These are phyloP conservation scores for Penicillium subrubescens DNA, from an alignment of 495 filamentous ascomycete species.

Conservation along the genomic window DNA sequence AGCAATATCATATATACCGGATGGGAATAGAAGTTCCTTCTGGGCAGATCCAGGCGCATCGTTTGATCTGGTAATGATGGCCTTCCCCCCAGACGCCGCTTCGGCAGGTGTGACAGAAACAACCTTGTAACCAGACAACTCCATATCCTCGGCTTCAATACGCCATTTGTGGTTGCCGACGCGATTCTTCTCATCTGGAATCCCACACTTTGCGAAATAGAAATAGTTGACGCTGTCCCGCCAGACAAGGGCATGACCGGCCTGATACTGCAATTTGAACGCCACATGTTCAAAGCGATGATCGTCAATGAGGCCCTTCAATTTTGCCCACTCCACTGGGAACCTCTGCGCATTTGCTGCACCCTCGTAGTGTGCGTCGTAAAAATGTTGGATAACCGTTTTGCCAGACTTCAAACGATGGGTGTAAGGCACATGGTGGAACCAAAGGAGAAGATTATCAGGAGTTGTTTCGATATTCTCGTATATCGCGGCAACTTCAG, in stretches of 20 bases:
- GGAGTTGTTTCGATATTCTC: slow-evolving; percentile 64
- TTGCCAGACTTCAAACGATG: slow-evolving; percentile 61
- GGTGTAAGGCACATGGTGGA: slow-evolving; percentile 71
- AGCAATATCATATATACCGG: slow-evolving; percentile 59
- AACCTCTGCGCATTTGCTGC: slow-evolving; percentile 59
- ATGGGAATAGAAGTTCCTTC: slow-evolving; percentile 32
- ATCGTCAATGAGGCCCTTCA: slow-evolving; percentile 56
- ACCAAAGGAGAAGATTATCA: slow-evolving; percentile 69
- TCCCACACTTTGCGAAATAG: slow-evolving; percentile 56
- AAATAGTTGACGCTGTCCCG: slow-evolving; percentile 61
- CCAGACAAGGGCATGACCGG: slow-evolving; percentile 68
- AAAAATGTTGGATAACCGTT: slow-evolving; percentile 72
- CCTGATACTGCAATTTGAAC: slow-evolving; percentile 60
- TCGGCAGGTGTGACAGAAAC: slow-evolving; percentile 54
- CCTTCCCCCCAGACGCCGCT: slow-evolving; percentile 46
- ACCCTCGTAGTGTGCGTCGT: slow-evolving; percentile 66
- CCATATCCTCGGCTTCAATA: slow-evolving; percentile 64
- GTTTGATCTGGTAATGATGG: slow-evolving; percentile 39
- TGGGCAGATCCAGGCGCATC: slow-evolving; percentile 50
- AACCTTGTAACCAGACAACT: slow-evolving; percentile 52
- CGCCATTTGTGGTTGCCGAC: slow-evolving; percentile 59
- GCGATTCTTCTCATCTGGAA: slow-evolving; percentile 52
- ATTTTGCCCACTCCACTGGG: slow-evolving; percentile 47
- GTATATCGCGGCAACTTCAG: slow-evolving; percentile 52
- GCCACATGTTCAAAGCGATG: slow-evolving; percentile 58